A percentile compares a stretch with the other conserved stretches of the same genome.
Conservation (phyloP, 495 filamentous ascomycete species). For the Aspergillus hancockii region DNA sequence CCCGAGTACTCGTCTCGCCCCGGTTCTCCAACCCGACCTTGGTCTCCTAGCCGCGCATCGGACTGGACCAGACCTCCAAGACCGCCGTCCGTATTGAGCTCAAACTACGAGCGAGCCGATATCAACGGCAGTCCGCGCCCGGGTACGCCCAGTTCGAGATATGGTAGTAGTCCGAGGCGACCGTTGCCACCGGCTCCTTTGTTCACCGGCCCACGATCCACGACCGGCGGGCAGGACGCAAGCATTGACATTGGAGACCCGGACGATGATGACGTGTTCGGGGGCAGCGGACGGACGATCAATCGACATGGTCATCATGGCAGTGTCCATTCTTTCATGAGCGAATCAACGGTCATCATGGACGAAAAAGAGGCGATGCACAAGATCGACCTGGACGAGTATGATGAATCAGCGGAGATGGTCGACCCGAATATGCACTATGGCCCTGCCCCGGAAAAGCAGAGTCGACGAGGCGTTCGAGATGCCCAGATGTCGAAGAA, state of each 20-base stretch:
- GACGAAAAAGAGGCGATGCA: constrained; percentile 52
- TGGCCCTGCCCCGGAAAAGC: constrained; percentile 82
- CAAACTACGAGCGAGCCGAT: constrained; percentile 81
- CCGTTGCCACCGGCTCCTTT: constrained; percentile 91
- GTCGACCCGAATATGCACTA: constrained; percentile 63
- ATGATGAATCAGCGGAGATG: constrained; percentile 42
- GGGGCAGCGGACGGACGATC: constrained; percentile 55
- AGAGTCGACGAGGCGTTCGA: constrained; percentile 80
- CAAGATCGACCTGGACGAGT: constrained; percentile 46
- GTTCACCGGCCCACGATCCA: constrained; percentile 57
- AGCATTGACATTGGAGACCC: constrained; percentile 58
- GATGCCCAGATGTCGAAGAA: constrained; percentile 88
- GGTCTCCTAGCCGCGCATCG: constrained; percentile 68
- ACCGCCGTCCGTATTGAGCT: constrained; percentile 50
- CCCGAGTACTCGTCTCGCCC: constrained; percentile 52
- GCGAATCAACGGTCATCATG: constrained; percentile 61
- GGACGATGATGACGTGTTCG: constrained; percentile 83
- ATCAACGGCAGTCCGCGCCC: constrained; percentile 88
- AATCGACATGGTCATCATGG: constrained; percentile 37
- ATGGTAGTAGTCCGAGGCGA: constrained; percentile 79
- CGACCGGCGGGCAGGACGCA: constrained; percentile 33
- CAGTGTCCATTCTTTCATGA: constrained; percentile 63
- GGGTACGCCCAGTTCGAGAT: constrained; percentile 83
- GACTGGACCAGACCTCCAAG: constrained; percentile 72
- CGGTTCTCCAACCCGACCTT: constrained; percentile 65